Conservation (phyloP, 2,329 filamentous ascomycete species). For the Aspergillus sp. region DNA sequence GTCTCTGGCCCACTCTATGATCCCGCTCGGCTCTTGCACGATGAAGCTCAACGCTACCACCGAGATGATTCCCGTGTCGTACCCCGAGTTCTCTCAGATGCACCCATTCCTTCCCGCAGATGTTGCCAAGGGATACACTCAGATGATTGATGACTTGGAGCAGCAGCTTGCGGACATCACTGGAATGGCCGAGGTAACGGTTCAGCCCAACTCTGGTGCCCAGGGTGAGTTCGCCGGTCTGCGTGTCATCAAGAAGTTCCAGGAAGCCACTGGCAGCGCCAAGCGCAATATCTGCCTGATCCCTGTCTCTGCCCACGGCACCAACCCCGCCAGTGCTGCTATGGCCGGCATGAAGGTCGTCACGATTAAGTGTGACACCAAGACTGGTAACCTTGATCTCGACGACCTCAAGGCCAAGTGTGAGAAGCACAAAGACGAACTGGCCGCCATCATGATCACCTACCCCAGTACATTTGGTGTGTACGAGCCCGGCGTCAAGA, state of each 20-base stretch:
- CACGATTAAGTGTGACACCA: conserved; percentile 82
- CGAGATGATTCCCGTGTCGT: conserved; percentile 85
- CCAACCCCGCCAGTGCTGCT: conserved; percentile 89
- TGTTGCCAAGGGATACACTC: conserved; percentile 66
- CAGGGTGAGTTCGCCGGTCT: conserved; percentile 94
- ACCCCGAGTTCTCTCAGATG: conserved; percentile 71
- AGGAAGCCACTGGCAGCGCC: conserved; percentile 62
- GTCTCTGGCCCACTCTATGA: conserved; percentile 95
- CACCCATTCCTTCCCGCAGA: conserved; percentile 74
- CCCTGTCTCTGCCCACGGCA: conserved; percentile 91
- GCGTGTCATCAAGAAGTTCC: conserved; percentile 81
- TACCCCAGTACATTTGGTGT: conserved; percentile 95
- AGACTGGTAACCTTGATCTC: conserved; percentile 87
- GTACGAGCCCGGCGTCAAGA: conserved; percentile 86
- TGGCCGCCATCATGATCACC: conserved; percentile 94
- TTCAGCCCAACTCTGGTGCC: conserved; percentile 94
- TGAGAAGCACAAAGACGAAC: conserved; percentile 78
- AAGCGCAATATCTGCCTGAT: conserved; percentile 90
- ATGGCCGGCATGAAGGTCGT: conserved; percentile 97
- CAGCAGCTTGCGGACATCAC: conserved; percentile 78
- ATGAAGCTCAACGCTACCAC: conserved; percentile 97
- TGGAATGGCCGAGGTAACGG: conserved; percentile 82
- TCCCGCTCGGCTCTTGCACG: conserved; percentile 92
- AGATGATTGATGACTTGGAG: conserved; percentile 71
- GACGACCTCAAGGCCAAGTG: conserved; percentile 84